Conservation (phyloP, 2,329 filamentous ascomycete genomes). For the Fusarium buharicum region DNA sequence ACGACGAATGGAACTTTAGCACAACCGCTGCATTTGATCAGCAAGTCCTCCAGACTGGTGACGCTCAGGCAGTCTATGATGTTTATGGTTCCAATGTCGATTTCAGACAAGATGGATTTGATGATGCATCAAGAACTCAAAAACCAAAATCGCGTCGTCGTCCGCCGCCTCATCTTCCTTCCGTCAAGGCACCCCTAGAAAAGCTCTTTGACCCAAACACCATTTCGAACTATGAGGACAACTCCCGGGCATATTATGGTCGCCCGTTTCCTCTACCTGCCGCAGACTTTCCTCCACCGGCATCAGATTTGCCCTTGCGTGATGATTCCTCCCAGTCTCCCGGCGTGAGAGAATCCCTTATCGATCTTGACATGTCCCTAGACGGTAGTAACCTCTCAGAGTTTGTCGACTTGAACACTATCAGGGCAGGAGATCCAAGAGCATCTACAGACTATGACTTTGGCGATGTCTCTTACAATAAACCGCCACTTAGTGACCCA, state of each 20-base stretch:
- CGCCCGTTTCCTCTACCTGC: conserved; percentile 53
- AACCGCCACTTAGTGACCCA: conserved; percentile 67
- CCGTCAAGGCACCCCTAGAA: conserved; percentile 68
- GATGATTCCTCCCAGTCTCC: conserved; percentile 62
- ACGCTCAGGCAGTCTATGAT: conserved; percentile 69
- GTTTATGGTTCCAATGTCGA: conserved; percentile 69
- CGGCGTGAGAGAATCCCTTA: conserved; percentile 70
- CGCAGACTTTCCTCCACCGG: conserved; percentile 58
- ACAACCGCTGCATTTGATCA: conserved; percentile 73
- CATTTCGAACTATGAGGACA: conserved; percentile 71
- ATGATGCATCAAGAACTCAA: conserved; percentile 63
- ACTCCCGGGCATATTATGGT: conserved; percentile 70
- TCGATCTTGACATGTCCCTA: conserved; percentile 71
- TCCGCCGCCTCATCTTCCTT: conserved; percentile 67
- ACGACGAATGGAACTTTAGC: conserved; percentile 75
- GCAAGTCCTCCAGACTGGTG: conserved; percentile 62
- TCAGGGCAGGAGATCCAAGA: conserved; percentile 61
- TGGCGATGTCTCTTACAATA: conserved; percentile 57
- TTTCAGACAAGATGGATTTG: conserved; percentile 57
- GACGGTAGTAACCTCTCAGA: conserved; percentile 65
- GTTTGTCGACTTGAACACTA: conserved; percentile 71
- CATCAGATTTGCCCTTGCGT: conserved; percentile 65
- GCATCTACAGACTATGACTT: conserved; percentile 62
- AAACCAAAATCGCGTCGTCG: conserved; percentile 65
- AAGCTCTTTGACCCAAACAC: conserved; percentile 75